Base-by-base conservation (phyloP, 129 eudicot species). In the Deinandra increscens region DNA sequence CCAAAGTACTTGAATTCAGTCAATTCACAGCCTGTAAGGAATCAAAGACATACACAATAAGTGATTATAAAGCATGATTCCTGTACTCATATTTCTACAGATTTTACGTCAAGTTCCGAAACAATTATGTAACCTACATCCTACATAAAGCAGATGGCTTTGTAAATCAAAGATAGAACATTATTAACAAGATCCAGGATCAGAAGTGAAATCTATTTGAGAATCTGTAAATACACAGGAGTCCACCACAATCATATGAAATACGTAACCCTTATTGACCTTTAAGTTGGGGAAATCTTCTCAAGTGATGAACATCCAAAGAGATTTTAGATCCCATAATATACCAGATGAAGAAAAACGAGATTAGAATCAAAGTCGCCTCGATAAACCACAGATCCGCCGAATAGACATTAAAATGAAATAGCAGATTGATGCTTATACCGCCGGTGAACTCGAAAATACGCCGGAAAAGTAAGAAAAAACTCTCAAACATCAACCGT, bases 1-100 rank as follows among this genome's bases (percentile, higher is more conserved):
- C 44, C 66, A 49, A 50, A 23, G 13, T 17, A 17, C 48, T 54
- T 20, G 26, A n/a, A n/a, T n/a, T n/a, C n/a, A n/a, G n/a, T n/a
- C n/a, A 66, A 31, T 55, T 75, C 73, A 75, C 13, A 33, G 31
- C 50, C 79, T 75, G 79, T 58, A 75, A 66, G 54, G 19, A 23
- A 66, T 66, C 73, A 75, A 44, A 41, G 5, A 66, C 60, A 75
- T 55, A 75, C 66, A 66, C 37, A 29, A 64, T 36, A 38, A 75
- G 48, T 29, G 46, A 36, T 31, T 34, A 13, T 39, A 43, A 19
- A 66, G 50, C 53, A 46, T 14, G 20, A 46, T n/a, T 46, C 19
- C 54, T 46, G 20, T 50, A 49, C 37, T 73, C 53, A 22, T 14
- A 29, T 48, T 60, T 44, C 43, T 10, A 17, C 15, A 66, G 9